phyloP scores from a whole-genome alignment of 495 filamentous ascomycete genomes.

The Xylaria venustula region DNA sequence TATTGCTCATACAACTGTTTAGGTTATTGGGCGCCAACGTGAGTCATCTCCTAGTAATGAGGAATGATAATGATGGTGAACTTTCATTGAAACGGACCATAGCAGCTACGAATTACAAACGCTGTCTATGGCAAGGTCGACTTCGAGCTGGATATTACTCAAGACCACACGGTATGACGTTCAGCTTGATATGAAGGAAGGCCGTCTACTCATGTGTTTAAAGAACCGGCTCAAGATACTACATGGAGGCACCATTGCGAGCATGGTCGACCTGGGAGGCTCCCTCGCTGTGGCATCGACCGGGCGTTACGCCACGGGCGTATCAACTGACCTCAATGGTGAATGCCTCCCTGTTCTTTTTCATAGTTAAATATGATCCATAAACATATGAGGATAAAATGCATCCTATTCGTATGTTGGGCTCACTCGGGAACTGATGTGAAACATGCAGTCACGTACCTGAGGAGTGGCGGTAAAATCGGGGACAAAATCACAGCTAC shows the following conservation, averaged over 20 bases:
- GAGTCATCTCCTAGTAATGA: slow-evolving; percentile 7
- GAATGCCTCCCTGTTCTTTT: slow-evolving; percentile 24
- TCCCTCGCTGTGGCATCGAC: slow-evolving; percentile 90
- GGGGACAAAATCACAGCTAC: slow-evolving; percentile 72
- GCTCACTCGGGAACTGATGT: background rate
- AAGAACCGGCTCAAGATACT: slow-evolving; percentile 88
- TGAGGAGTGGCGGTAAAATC: slow-evolving; percentile 76
- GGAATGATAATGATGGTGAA: background rate
- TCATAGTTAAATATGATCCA: no score
- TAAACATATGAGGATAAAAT: no score
- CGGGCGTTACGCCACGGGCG: slow-evolving; percentile 84
- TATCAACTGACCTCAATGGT: slow-evolving; percentile 92
- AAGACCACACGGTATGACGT: slow-evolving; percentile 76
- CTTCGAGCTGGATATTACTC: slow-evolving; percentile 82
- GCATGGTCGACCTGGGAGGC: slow-evolving; percentile 93
- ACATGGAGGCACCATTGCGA: slow-evolving; percentile 93
- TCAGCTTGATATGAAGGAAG: background rate
- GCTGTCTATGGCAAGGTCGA: slow-evolving; percentile 77
- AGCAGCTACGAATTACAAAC: slow-evolving; percentile 70
- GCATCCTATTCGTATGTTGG: background rate
- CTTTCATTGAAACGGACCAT: background rate
- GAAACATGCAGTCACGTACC: slow-evolving; percentile 75
- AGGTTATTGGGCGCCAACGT: slow-evolving; percentile 47
- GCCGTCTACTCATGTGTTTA: background rate
- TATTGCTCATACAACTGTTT: background rate